Percentiles rank a stretch among this genome's conserved stretches.
These are phyloP conservation scores for Didymosphaeria variabile DNA, from an alignment of 2,329 filamentous ascomycete genomes.

Conservation along the genomic window DNA sequence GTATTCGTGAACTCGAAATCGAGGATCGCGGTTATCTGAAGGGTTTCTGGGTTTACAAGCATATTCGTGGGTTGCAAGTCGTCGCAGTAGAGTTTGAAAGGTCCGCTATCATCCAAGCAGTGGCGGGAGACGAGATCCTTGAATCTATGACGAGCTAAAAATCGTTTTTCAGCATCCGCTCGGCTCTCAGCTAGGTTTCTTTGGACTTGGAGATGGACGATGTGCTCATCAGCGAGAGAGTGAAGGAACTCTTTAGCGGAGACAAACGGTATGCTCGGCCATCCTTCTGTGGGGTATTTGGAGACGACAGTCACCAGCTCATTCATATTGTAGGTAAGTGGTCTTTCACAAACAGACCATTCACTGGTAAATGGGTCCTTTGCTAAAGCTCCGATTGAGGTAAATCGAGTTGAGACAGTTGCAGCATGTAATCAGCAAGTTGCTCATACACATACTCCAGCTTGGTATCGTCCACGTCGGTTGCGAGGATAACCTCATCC, in stretches of 20 bases:
- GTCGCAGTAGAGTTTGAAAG: slow-evolving; percentile 52
- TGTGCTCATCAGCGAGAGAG: slow-evolving; percentile 22
- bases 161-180: slow-evolving; percentile 35
- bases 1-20: slow-evolving; percentile 56
- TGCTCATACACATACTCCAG: slow-evolving; percentile 34
- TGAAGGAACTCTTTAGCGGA: slow-evolving; percentile 30
- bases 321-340: slow-evolving; percentile 35
- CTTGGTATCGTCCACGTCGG: slow-evolving; percentile 20
- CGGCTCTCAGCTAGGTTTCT: slow-evolving; percentile 32
- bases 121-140: slow-evolving; percentile 23
- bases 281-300: slow-evolving; percentile 39
- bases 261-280: slow-evolving; percentile 39
- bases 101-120: slow-evolving; percentile 21
- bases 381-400: slow-evolving; percentile 43
- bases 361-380: slow-evolving; percentile 27
- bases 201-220: slow-evolving; percentile 32
- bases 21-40: slow-evolving; percentile 50
- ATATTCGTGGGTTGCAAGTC: slow-evolving; percentile 53
- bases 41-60: slow-evolving; percentile 48
- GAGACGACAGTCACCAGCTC: slow-evolving; percentile 34
- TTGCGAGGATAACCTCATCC: slow-evolving; percentile 27
- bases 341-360: slow-evolving; percentile 42
- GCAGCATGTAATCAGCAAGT: slow-evolving; percentile 26
- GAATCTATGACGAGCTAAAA: slow-evolving; percentile 30
- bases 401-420: slow-evolving; percentile 25